Conservation (phyloP, 2,329 filamentous ascomycete species). For the Penicillium sp. region DNA sequence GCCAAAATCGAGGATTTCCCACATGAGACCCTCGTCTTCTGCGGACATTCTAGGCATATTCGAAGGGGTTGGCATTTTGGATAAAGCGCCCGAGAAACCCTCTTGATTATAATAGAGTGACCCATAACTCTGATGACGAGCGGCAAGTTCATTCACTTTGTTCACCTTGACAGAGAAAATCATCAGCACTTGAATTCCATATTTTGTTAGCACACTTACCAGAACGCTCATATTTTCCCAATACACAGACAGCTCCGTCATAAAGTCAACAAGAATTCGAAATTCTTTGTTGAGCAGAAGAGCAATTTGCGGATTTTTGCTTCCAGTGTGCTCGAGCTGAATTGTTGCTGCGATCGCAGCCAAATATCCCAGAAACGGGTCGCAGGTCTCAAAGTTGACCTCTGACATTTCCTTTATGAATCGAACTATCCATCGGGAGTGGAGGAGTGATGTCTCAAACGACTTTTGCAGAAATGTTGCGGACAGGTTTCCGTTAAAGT, state of each 20-base stretch:
- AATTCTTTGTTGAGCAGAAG: conserved; percentile 24
- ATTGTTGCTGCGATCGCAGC: conserved; percentile 30
- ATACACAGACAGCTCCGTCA: conserved; percentile 20
- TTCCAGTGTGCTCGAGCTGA: conserved; percentile 28
- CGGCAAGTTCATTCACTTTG: conserved; percentile 21
- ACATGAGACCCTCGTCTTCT: conserved; percentile 26
- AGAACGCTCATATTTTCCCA: conserved; percentile 25
- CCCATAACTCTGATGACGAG: conserved; percentile 24
- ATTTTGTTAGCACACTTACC: conserved; percentile 10
- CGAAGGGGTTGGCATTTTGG: conserved; percentile 26
- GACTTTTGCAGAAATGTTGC: conserved; percentile 31
- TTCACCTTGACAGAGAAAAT: conserved; percentile 11
- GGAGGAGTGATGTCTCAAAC: conserved; percentile 27
- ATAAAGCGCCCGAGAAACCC: conserved; percentile 22
- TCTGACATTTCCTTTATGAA: conserved; percentile 27
- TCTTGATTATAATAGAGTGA: conserved; percentile 29
- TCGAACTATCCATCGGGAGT: conserved; percentile 28
- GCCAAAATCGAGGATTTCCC: conserved; percentile 27
- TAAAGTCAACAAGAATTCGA: conserved; percentile 21
- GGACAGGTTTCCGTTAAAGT: conserved; percentile 23
- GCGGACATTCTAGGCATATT: conserved; percentile 26
- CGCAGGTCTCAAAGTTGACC: conserved; percentile 20
- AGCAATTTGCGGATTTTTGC: conserved; percentile 27
- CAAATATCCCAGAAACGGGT: conserved; percentile 29
- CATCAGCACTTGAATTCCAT: not conserved